Evolutionary conservation across 805 yeast species (phyloP), one percentile per base, ranked within the genome.

Genomic region (Cyberlindnera euphorbiiphila): DNA sequence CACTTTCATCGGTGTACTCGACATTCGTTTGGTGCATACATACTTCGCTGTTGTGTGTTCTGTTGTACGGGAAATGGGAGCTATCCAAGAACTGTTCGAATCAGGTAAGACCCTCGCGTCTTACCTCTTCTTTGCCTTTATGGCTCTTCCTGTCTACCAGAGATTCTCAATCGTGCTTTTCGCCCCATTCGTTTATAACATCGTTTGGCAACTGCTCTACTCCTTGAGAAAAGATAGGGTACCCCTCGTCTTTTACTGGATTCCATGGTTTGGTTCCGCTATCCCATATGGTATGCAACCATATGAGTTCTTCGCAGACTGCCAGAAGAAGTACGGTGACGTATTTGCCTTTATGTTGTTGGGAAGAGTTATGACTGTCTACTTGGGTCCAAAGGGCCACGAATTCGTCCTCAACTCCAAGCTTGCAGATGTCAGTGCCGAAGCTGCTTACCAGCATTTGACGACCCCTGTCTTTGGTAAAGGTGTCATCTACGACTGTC

Each of bases 381-480:
- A 86, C 58, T 69, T 93, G 53, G 98, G 98, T 34, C 97, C 98
- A 52, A 85, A 85, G 65, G 98, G 98, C 50, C 96, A 93, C 63
- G 98, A 93, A 61, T 89, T 93, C 59, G 87, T 91, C 31, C 78
- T 93, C 51, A 93, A 93, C 63, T 86, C 96, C 29, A 89, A 85
- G 64, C 71, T 84, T 37, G 76, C 80, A 21, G 95, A 87, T 53
- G 98, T 89, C 17, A 81, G 88, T 33, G 98, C 98, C 32, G 98
- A 93, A 61, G 97, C 85, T 33, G 98, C 97, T 26, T 93, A 93
- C 68, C 73, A 81, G 45, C 96, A 89, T 60, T 73, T 93, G 64
- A 93, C 98, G n/a, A 91, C 98, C n/a, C 98, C 98, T 11, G 96
- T 88, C 12, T 93, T 93, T 52, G 98, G 98, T 53, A 79, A 88